Evolutionary conservation across 2,329 filamentous ascomycete species (phyloP).

Genomic region (Trichoderma sp.): DNA sequence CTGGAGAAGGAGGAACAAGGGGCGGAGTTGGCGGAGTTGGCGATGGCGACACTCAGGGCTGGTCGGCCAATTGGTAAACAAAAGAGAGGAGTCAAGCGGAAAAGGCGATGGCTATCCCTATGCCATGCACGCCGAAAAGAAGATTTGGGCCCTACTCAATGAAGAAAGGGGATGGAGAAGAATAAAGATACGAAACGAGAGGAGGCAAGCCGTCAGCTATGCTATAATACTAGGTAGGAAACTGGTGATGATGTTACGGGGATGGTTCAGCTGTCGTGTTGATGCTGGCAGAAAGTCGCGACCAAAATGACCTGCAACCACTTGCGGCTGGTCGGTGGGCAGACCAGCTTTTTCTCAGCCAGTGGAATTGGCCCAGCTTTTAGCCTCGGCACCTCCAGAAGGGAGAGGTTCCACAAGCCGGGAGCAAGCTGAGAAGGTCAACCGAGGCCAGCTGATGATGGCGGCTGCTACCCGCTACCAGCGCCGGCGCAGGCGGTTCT

Average conservation of each 20-base stretch:
- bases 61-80: not conserved
- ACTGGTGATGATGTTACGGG: too few species aligned
- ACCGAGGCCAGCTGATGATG: constrained; percentile 24
- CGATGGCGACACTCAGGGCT: not conserved
- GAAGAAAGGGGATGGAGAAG: not conserved
- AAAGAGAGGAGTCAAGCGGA: not conserved
- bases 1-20: not conserved
- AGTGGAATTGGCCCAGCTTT: not conserved
- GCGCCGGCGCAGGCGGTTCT: rapidly evolving
- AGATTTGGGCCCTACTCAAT: not conserved
- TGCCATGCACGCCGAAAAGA: constrained; percentile 3
- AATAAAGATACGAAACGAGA: not conserved
- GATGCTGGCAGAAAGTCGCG: not conserved
- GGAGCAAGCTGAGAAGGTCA: constrained; percentile 15
- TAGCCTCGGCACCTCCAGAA: constrained; percentile 16
- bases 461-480: constrained; percentile 16
- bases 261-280: constrained; percentile 7
- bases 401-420: constrained; percentile 5
- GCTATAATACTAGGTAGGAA: not conserved
- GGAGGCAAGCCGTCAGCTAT: not conserved
- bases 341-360: constrained; percentile 10
- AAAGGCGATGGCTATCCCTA: not conserved
- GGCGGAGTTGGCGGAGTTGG: not conserved
- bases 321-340: constrained; percentile 9
- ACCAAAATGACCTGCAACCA: constrained; percentile 12